Evolutionary conservation across 257 asterid species (phyloP).

Genomic region (Thymus quinquecostatus): DNA sequence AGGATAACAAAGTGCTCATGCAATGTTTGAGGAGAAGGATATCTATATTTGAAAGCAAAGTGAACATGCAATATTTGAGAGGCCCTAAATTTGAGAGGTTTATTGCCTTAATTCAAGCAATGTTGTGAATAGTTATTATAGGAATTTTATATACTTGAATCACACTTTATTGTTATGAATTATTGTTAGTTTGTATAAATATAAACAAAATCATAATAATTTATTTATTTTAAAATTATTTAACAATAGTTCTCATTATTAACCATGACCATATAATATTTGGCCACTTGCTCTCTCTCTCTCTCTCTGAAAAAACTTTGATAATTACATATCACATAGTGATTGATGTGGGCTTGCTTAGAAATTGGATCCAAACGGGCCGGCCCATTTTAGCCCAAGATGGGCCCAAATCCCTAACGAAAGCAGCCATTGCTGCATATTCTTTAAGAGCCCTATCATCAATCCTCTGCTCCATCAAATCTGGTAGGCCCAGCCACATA

Average conservation of each 20-base stretch:
- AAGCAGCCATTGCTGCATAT: conserved; percentile 35
- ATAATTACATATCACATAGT: no score
- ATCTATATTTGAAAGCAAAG: neutral
- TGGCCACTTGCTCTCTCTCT: neutral
- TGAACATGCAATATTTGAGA: conserved; percentile 36
- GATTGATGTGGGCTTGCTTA: neutral
- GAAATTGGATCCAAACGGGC: neutral
- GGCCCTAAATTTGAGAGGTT: conserved; percentile 24
- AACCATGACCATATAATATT: neutral
- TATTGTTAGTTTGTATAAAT: no score
- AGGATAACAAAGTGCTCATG: no score
- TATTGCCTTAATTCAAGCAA: conserved; percentile 18
- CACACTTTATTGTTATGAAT: no score
- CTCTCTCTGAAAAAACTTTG: no score
- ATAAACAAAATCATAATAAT: no score
- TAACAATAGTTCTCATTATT: neutral
- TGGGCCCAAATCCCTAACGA: conserved; percentile 32
- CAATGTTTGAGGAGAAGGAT: neutral
- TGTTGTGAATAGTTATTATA: neutral
- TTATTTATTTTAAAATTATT: no score
- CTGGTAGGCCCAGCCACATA: conserved; percentile 40
- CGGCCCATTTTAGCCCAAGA: conserved; percentile 8
- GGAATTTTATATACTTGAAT: no score
- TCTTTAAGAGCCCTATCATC: conserved; percentile 40
- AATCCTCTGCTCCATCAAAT: conserved; percentile 31